Evolutionary conservation across 768 basidiomycete genomes (phyloP), one percentile per base, ranked within the genome.

Genomic region (Boletus edulis): DNA sequence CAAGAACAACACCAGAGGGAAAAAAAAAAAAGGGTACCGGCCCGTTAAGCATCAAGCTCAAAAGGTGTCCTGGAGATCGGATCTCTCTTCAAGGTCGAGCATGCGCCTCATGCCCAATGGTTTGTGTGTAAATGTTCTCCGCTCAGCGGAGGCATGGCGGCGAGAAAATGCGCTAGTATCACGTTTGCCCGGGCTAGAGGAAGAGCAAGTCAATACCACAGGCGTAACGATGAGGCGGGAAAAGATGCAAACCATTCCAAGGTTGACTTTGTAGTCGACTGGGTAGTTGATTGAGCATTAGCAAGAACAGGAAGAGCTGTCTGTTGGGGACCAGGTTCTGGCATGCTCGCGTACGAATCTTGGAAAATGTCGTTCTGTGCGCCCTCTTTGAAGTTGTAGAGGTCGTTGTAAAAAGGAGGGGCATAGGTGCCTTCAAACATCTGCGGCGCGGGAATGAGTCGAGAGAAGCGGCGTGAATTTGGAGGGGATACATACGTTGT

Each of bases 341-440:
- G 81, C 1, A 82, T 65, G 32, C 46, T 72, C 45, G 50, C 52
- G 60, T 86, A 85, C 2, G 78, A 85, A 64, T 83, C 78, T 48
- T 75, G 70, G 67, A 91, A 89, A 56, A 90, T 89, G 66, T 90
- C 87, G 50, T 79, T 65, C 66, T 93, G 90, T 0, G 87, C 73
- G 10, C 90, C 89, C 63, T 91, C 83, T 11, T 58, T 54, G 69
- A 88, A 91, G 63, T 85, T 85, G 76, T 88, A 91, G 14, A 82
- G 70, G 56, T 82, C 79, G 62, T 78, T 84, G 70, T 91, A 91
- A 54, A 81, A 79, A 0, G 85, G 86, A 17, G 85, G 86, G 4
- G 83, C 72, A 61, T 75, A 79, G 0, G 75, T 63, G 49, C 80
- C 85, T 68, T 87, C 85, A 54, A 84, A 85, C 80, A 87, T 84